Evolutionary conservation across 2,329 filamentous ascomycete genomes (phyloP).

Genomic region (Pseudopithomyces chartarum): DNA sequence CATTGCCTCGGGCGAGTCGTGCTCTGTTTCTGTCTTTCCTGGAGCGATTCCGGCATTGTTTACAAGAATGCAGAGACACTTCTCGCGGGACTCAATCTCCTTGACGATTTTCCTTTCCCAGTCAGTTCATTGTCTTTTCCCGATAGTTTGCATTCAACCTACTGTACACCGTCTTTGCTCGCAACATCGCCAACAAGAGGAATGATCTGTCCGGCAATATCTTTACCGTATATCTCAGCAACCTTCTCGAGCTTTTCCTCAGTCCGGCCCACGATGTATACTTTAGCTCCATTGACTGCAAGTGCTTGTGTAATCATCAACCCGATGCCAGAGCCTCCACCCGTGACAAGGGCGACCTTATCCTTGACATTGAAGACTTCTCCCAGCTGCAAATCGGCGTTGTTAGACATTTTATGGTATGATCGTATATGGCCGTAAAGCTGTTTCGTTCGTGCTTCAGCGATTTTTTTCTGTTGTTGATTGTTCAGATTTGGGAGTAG

Average conservation of each 20-base stretch:
- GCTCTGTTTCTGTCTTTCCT: constrained; percentile 44
- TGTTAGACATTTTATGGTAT: constrained; percentile 40
- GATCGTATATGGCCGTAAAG: constrained; percentile 19
- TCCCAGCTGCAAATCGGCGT: constrained; percentile 37
- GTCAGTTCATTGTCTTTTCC: constrained; percentile 4
- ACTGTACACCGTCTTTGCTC: constrained; percentile 50
- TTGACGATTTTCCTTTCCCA: constrained; percentile 44
- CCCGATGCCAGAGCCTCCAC: constrained; percentile 54
- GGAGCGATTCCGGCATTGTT: constrained; percentile 55
- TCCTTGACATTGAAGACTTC: constrained; percentile 46
- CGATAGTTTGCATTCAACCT: constrained; percentile 13
- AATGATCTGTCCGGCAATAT: constrained; percentile 53
- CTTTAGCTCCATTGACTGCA: constrained; percentile 53
- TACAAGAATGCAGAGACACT: constrained; percentile 52
- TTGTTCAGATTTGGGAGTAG: not conserved
- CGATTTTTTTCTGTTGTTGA: not conserved
- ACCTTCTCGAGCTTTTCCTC: constrained; percentile 56
- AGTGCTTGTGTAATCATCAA: constrained; percentile 54
- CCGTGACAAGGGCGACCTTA: constrained; percentile 50
- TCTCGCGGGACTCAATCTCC: constrained; percentile 51
- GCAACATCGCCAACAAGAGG: constrained; percentile 52
- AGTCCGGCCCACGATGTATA: constrained; percentile 55
- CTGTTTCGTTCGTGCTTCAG: constrained; percentile 17
- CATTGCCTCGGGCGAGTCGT: constrained; percentile 49
- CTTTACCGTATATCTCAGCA: constrained; percentile 49